Base-by-base conservation (phyloP, 2,329 filamentous ascomycete species). In the Botrytis porri region DNA sequence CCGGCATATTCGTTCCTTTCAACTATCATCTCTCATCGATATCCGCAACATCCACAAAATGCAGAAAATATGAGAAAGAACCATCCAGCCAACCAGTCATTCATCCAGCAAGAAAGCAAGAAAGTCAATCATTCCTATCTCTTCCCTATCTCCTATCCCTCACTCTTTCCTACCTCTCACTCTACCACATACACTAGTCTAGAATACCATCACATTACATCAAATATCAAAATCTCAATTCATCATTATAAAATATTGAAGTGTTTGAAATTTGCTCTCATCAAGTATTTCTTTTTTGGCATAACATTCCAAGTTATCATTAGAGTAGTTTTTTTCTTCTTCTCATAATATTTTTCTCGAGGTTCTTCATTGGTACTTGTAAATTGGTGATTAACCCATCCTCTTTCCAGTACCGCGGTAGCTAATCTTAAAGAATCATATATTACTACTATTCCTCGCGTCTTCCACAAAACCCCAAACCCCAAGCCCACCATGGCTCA, bases 231-330 rank as follows among this genome's bases (percentile, higher is more conserved):
- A 8, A 29, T n/a, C 51, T 9, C 14, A 29, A n/a, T 14, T 29
- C n/a, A 39, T n/a, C 35, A 37, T 39, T 20, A 14, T 22, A 25
- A 2, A 14, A 61, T n/a, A 29, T n/a, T 14, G 3, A 61, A 39
- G 22, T 39, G 12, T 1, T 29, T 39, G 5, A 37, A 22, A 1
- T 25, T 16, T 25, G 0, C 16, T 7, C 4, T 22, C 2, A 12
- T n/a, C 9, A 14, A 61, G 59, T 22, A 37, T 25, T 60, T 0
- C 37, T 51, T 25, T 25, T 25, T 41, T 41, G n/a, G 22, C 4
- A 51, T 6, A 14, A 6, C 2, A 37, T 10, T 22, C 20, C 43
- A 9, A 8, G 20, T 48, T 25, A 61, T 37, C 3, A 39, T 0
- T 9, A n/a, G 22, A 22, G 10, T 61, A 2, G 5, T 6, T 25